These are phyloP conservation scores for Candida krabiensis DNA, from an alignment of 805 yeast genomes.

Conservation along the genomic window DNA sequence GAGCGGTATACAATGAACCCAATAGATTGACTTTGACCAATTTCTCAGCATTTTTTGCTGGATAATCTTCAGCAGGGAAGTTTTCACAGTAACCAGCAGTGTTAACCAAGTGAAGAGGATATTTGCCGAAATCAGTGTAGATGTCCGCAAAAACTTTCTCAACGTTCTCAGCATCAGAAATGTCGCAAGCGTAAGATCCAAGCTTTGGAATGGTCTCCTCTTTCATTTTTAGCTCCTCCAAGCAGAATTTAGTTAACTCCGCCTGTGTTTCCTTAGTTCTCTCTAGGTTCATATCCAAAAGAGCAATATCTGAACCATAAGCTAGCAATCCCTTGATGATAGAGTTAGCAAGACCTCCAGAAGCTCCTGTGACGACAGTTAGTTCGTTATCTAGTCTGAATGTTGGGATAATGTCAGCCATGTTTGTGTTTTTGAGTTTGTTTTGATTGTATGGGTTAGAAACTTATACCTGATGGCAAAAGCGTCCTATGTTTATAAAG, in stretches of 20 bases:
- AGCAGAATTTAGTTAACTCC: conserved; percentile 35
- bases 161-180: conserved; percentile 62
- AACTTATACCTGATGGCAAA: conserved; percentile 25
- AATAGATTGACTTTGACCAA: conserved; percentile 69
- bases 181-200: conserved; percentile 72
- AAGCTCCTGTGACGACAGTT: conserved; percentile 78
- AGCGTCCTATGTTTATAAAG: no score
- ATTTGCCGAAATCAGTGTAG: conserved; percentile 55
- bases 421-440: conserved; percentile 5
- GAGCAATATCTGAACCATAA: conserved; percentile 76
- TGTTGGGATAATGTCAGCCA: conserved; percentile 48
- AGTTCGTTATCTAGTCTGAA: conserved; percentile 70
- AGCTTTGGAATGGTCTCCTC: conserved; percentile 37
- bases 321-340: conserved; percentile 66
- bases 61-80: conserved; percentile 75
- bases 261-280: conserved; percentile 57
- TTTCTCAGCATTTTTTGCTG: conserved; percentile 65
- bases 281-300: conserved; percentile 65
- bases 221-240: conserved; percentile 27
- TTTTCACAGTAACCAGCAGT: conserved; percentile 88
- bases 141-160: conserved; percentile 54
- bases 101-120: conserved; percentile 67
- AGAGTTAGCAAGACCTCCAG: conserved; percentile 73
- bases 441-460: conserved; percentile 1
- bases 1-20: conserved; percentile 76